A percentile compares a stretch with the other conserved stretches of the same genome.
Conservation (phyloP, 345 rosid genomes). For the Rhizophora mangle region DNA sequence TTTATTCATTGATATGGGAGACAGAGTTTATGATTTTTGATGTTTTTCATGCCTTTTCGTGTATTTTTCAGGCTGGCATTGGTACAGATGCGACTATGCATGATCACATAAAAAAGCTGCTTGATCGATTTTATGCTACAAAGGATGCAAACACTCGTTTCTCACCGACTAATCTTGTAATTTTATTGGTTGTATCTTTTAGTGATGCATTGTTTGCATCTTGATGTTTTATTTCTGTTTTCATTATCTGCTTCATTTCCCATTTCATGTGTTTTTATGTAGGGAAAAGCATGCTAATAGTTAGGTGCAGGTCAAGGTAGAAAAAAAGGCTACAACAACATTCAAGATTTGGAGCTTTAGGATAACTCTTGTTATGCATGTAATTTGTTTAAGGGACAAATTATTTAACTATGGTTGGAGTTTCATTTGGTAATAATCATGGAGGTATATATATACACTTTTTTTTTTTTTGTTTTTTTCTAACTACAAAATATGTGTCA, state of each 20-base stretch:
- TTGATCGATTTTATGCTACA: conserved; percentile 90
- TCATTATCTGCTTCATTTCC: neutral
- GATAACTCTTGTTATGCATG: neutral
- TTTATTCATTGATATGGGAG: too few species aligned
- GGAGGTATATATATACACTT: too few species aligned
- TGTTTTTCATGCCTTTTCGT: conserved; percentile 8
- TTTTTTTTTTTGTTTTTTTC: too few species aligned
- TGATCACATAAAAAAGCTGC: conserved; percentile 95
- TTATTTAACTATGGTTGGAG: too few species aligned
- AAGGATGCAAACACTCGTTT: conserved; percentile 84
- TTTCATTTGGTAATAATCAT: too few species aligned
- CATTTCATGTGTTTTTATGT: neutral
- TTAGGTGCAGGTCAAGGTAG: too few species aligned
- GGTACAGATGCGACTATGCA: conserved; percentile 99
- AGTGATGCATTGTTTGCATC: neutral
- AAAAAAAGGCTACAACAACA: too few species aligned
- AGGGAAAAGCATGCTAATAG: neutral
- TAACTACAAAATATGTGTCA: too few species aligned
- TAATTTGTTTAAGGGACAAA: neutral
- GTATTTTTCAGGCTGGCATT: conserved; percentile 69
- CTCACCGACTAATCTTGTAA: conserved; percentile 90
- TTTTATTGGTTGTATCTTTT: conserved; percentile 4
- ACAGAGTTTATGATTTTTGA: neutral
- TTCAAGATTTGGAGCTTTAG: neutral
- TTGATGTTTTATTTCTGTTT: neutral